Evolutionary conservation across 2,329 filamentous ascomycete species (phyloP).

Genomic region (Sporothrix mexicana): DNA sequence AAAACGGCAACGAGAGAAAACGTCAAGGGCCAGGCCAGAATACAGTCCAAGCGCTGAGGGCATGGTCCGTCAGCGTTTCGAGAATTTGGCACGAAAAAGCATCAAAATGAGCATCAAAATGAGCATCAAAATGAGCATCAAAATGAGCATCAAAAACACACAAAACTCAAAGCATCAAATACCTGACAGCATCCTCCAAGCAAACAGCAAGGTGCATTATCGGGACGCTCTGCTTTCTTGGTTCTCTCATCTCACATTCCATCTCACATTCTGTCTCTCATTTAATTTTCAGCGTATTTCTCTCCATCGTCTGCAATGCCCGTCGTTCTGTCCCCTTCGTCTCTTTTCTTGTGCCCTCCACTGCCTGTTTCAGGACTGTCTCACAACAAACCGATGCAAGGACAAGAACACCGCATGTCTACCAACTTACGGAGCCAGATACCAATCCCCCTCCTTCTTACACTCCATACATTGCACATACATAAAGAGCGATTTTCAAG

Average conservation of each 20-base stretch:
- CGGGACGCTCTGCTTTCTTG: background rate
- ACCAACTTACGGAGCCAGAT: background rate
- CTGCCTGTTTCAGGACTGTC: conserved; percentile 34
- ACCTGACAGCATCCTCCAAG: background rate
- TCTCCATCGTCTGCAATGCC: too few relatives aligned
- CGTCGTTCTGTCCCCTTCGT: too few relatives aligned
- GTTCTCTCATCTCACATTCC: conserved; percentile 4
- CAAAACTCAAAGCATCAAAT: background rate
- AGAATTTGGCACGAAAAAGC: background rate
- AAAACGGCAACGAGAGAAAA: background rate
- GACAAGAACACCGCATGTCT: background rate
- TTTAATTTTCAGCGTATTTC: background rate
- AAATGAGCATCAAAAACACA: background rate
- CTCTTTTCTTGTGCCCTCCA: conserved; percentile 6
- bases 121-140: background rate
- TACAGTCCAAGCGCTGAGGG: background rate
- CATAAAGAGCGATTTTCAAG: background rate
- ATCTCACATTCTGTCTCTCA: background rate
- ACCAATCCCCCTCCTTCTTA: background rate
- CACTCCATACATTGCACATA: background rate
- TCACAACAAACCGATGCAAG: conserved; percentile 30
- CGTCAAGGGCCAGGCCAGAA: background rate
- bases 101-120: background rate
- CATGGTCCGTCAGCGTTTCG: background rate
- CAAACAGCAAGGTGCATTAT: background rate